Evolutionary conservation across 148 eudicot species (phyloP).

Genomic region (Silene uniflora): DNA sequence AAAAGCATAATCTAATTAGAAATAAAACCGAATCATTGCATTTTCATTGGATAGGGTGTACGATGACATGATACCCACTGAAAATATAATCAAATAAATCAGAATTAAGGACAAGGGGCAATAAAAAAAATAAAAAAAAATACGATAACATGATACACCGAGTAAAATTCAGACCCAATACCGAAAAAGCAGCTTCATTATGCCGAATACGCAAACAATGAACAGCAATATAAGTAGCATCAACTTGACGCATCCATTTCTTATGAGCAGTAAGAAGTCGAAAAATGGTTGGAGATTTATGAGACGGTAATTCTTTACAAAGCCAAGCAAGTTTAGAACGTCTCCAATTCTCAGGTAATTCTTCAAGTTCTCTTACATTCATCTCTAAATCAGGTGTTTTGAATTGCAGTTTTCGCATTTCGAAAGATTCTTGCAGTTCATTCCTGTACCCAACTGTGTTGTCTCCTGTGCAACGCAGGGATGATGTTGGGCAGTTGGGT

Average conservation of each 20-base stretch:
- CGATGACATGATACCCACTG: no score
- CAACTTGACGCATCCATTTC: conserved; percentile 82
- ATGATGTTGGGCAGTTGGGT: no score
- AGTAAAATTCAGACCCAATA: conserved; percentile 1
- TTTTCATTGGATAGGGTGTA: no score
- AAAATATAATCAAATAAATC: background rate
- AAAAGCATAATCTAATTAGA: no score
- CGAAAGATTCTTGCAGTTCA: conserved; percentile 35
- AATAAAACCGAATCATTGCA: no score
- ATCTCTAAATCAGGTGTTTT: conserved; percentile 47
- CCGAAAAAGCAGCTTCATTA: conserved; percentile 77
- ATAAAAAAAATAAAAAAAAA: no score
- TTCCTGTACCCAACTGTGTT: background rate
- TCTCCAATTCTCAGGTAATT: conserved; percentile 87
- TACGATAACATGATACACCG: no score
- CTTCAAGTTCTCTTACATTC: conserved; percentile 67
- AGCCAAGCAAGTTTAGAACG: conserved; percentile 87
- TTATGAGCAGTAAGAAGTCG: conserved; percentile 68
- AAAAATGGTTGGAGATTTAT: conserved; percentile 46
- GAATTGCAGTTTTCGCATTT: conserved; percentile 28
- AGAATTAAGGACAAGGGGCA: conserved; percentile 3
- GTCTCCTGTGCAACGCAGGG: no score
- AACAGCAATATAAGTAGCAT: conserved; percentile 63
- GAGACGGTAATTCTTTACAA: conserved; percentile 78
- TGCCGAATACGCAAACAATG: conserved; percentile 85